A percentile compares a stretch with the other conserved stretches of the same genome.
These are phyloP conservation scores for Ustilago loliicola DNA, from an alignment of 1,284 basidiomycete species.

Conservation along the genomic window DNA sequence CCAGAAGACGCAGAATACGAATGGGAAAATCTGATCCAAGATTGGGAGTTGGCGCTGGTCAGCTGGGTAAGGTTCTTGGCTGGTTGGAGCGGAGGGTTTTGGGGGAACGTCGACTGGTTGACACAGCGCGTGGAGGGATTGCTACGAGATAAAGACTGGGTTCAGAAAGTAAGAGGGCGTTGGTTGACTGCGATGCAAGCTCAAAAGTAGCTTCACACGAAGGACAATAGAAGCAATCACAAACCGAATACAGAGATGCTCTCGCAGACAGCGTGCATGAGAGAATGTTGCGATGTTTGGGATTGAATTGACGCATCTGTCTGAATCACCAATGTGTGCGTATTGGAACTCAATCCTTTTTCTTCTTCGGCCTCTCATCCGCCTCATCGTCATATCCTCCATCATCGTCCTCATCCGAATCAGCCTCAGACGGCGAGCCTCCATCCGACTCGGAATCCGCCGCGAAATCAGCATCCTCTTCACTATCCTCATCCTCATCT, in stretches of 20 bases:
- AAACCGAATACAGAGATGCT: not conserved
- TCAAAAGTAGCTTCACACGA: not conserved
- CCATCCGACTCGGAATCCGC: slow-evolving; percentile 72
- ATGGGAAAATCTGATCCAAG: slow-evolving; percentile 21
- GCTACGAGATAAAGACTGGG: slow-evolving; percentile 36
- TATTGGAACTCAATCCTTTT: slow-evolving; percentile 38
- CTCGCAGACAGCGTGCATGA: not conserved
- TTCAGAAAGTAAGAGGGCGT: slow-evolving; percentile 2
- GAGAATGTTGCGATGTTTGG: not conserved
- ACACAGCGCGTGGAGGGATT: slow-evolving; percentile 27
- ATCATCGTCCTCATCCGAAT: slow-evolving; percentile 73
- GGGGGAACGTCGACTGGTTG: slow-evolving; percentile 56
- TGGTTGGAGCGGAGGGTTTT: slow-evolving; percentile 54
- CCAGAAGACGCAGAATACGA: slow-evolving; percentile 25
- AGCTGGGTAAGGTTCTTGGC: slow-evolving; percentile 54
- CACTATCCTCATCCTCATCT: slow-evolving; percentile 68
- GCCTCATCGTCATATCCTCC: slow-evolving; percentile 46
- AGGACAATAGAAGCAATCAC: not conserved
- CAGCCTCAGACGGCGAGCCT: slow-evolving; percentile 72
- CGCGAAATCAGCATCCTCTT: slow-evolving; percentile 86
- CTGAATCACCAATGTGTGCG: not conserved
- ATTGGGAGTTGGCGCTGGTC: slow-evolving; percentile 53
- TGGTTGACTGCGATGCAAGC: slow-evolving; percentile 8
- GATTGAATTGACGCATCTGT: not conserved
- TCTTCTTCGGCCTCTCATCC: slow-evolving; percentile 59